These are phyloP conservation scores for Metarhizium anisopliae DNA, from an alignment of 2,329 filamentous ascomycete genomes.

Conservation along the genomic window DNA sequence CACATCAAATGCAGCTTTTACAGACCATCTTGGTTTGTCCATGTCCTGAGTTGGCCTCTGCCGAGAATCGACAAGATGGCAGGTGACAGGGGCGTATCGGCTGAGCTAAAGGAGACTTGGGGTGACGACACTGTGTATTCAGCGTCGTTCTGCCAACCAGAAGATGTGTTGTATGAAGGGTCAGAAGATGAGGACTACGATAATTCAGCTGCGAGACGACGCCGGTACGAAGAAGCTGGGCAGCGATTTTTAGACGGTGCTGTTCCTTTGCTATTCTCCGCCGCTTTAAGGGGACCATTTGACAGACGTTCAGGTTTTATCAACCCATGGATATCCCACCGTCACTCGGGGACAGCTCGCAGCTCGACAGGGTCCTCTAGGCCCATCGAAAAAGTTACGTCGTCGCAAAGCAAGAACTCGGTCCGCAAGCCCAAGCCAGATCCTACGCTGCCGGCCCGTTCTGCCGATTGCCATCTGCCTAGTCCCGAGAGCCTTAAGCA, in stretches of 20 bases:
- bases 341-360: neutral
- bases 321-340: slow-evolving; percentile 22
- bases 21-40: neutral
- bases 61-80: neutral
- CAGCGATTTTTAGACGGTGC: slow-evolving; percentile 48
- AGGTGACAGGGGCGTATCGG: neutral
- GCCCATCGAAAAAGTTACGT: neutral
- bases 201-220: slow-evolving; percentile 33
- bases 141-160: slow-evolving; percentile 28
- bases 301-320: slow-evolving; percentile 23
- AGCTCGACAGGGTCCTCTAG: neutral
- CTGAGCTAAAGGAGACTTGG: slow-evolving; percentile 10
- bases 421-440: slow-evolving; percentile 2
- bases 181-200: slow-evolving; percentile 49
- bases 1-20: neutral
- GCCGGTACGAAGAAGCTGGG: slow-evolving; percentile 51
- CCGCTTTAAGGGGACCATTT: slow-evolving; percentile 54
- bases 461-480: slow-evolving; percentile 29
- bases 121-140: slow-evolving; percentile 34
- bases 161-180: slow-evolving; percentile 45
- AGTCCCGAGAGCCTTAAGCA: slow-evolving; percentile 31
- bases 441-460: slow-evolving; percentile 11
- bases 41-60: neutral
- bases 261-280: slow-evolving; percentile 48
- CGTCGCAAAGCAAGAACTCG: slow-evolving; percentile 5